These are phyloP conservation scores for Chaetomium globosum DNA, from an alignment of 2,329 filamentous ascomycete genomes.

Conservation along the genomic window DNA sequence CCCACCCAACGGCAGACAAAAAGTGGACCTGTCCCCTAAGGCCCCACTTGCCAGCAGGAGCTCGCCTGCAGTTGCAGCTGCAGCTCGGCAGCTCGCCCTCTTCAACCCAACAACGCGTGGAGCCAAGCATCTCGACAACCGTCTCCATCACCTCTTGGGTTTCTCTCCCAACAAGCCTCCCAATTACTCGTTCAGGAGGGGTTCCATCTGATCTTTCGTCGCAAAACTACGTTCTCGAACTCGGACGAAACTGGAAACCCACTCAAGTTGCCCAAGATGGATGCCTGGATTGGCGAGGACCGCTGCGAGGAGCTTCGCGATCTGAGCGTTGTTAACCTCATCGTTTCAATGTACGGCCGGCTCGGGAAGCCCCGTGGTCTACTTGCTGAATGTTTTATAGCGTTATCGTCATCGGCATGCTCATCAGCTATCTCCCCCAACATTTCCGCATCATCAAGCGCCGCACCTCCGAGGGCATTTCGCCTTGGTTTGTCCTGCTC, in stretches of 20 bases:
- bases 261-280: slow-evolving; percentile 38
- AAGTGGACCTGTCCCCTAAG: neutral
- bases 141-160: neutral
- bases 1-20: slow-evolving; percentile 1
- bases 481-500: slow-evolving; percentile 92
- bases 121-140: neutral
- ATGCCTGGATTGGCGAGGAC: slow-evolving; percentile 39
- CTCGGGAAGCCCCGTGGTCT: neutral
- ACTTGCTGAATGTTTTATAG: slow-evolving; percentile 42
- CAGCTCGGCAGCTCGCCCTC: neutral
- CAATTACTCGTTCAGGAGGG: no score
- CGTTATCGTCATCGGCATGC: slow-evolving; percentile 81
- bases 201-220: neutral
- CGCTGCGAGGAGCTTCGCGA: slow-evolving; percentile 57
- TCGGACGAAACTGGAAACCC: neutral
- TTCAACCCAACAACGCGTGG: slow-evolving; percentile 6
- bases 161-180: neutral
- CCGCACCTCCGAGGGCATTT: slow-evolving; percentile 88
- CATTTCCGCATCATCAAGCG: slow-evolving; percentile 87
- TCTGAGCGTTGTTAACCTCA: slow-evolving; percentile 58
- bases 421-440: slow-evolving; percentile 92
- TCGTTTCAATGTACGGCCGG: slow-evolving; percentile 56
- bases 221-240: neutral
- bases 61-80: neutral
- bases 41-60: slow-evolving; percentile 1